Evolutionary conservation across 352 stramenopile genomes (phyloP), one percentile per base, ranked within the genome.

Genomic region (Pythium aphanidermatum): DNA sequence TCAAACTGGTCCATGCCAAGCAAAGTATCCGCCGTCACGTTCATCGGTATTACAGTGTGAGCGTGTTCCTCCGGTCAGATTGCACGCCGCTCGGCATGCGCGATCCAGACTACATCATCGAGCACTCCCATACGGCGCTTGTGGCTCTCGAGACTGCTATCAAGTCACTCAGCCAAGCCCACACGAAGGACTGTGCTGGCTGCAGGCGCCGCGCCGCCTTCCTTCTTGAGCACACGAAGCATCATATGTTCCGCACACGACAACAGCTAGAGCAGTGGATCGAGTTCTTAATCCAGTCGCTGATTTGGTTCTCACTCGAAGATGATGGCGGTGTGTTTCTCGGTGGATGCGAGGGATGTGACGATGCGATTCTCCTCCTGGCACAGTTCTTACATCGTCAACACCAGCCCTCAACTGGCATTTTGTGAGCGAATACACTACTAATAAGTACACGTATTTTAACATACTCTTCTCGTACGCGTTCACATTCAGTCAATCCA

Each of bases 1-100:
- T 51, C 5, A 33, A 51, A 19, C 32, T 33, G 11, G 43, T 51
- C 5, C 43, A 33, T 21, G 10, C 35, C 8, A 17, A 51, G 24
- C 32, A 51, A 5, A 43, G 32, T 23, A 42, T 43, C 24, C 43
- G 43, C 21, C 41, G 42, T 31, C 43, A 51, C 23, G 43, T 26
- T 26, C 43, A 43, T 13, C 43, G 43, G 13, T 43, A 35, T 19
- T 51, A 51, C 32, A 26, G 41, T 2, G 16, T 51, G 5, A 24
- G 42, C 24, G 32, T 51, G 7, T 51, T 43, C n/a, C 32, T 39
- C 23, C 36, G 25, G 24, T 42, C 32, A 9, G 1, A 23, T 3
- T 24, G 24, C 0, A 32, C 16, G 2, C 32, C 43, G 0, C 41
- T 51, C 9, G 27, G 42, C 32, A n/a, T 17, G 1, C 43, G 43